Evolutionary conservation across 805 yeast species (phyloP), one percentile per base, ranked within the genome.

Genomic region (Debaryomyces maramus): DNA sequence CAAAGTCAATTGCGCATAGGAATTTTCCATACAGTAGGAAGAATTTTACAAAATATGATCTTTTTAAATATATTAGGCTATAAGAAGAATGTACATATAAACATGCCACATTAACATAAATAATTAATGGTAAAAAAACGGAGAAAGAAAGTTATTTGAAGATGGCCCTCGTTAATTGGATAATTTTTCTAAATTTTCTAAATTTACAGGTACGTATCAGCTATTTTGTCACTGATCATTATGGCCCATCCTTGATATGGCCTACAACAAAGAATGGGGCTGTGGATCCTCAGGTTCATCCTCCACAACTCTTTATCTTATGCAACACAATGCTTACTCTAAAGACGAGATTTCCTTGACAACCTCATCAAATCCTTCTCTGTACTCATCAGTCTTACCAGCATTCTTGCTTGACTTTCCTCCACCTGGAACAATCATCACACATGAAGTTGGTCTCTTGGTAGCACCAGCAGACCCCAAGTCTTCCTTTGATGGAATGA

Each of bases 391-490:
- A 47, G 80, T 88, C 56, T 70, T 70, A 52, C 69, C 73, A 48
- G 88, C 79, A 53, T 80, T 83, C 66, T 83, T 85, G 73, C 82
- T 85, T 58, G 86, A 78, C 66, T 81, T 80, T 45, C 90, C 89
- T 41, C 96, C 95, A 43, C 96, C 96, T 55, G 99, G 99, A 40
- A 90, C 93, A 54, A 93, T 80, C 88, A 93, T 88, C 21, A 93
- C 96, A 65, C 96, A 90, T 27, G 97, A 88, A 27, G 99, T 93
- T 53, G 99, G 98, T 77, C 99, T 85, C 76, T 93, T 93, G 42
- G 99, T 93, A 46, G 97, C 96, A 61, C 98, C 98, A 18, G 99
- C 99, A 48, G 96, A 86, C 24, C 99, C 99, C 51, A 93, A 78
- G 62, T 93, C 98, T 73, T 93, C 97, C 71, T 93, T 93, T 36